Conservation (phyloP, 2,329 filamentous ascomycete species). For the Botrytis aclada region DNA sequence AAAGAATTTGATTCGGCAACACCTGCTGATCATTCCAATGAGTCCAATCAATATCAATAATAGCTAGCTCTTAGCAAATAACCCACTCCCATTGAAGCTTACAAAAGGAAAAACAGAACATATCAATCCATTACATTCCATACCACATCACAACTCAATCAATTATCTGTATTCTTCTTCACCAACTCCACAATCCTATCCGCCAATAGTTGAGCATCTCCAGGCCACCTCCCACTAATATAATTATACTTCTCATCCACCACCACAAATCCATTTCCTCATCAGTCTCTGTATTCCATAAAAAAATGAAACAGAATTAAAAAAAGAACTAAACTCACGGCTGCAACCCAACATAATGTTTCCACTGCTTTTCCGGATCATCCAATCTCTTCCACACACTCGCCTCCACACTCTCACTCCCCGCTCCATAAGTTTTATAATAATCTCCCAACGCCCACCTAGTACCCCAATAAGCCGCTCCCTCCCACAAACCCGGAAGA, state of each 20-base stretch:
- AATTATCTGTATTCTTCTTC: slow-evolving; percentile 28
- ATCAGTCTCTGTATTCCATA: background rate
- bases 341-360: slow-evolving; percentile 42
- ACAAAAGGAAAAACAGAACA: background rate
- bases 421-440: slow-evolving; percentile 54
- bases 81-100: background rate
- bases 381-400: slow-evolving; percentile 45
- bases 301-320: background rate
- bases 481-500: slow-evolving; percentile 49
- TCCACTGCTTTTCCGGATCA: slow-evolving; percentile 44
- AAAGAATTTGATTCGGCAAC: background rate
- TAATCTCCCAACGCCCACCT: slow-evolving; percentile 51
- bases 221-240: slow-evolving; percentile 47
- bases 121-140: background rate
- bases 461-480: slow-evolving; percentile 49
- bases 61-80: background rate
- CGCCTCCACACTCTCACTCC: slow-evolving; percentile 48
- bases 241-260: slow-evolving; percentile 50
- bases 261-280: slow-evolving; percentile 44
- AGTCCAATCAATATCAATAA: background rate
- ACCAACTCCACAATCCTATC: slow-evolving; percentile 44
- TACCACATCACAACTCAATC: background rate
- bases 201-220: slow-evolving; percentile 44
- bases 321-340: slow-evolving; percentile 41
- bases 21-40: background rate